A percentile compares a stretch with the other conserved stretches of the same genome.
phyloP scores from a whole-genome alignment of 2,329 filamentous ascomycete genomes.

The Salinomyces thailandicus region DNA sequence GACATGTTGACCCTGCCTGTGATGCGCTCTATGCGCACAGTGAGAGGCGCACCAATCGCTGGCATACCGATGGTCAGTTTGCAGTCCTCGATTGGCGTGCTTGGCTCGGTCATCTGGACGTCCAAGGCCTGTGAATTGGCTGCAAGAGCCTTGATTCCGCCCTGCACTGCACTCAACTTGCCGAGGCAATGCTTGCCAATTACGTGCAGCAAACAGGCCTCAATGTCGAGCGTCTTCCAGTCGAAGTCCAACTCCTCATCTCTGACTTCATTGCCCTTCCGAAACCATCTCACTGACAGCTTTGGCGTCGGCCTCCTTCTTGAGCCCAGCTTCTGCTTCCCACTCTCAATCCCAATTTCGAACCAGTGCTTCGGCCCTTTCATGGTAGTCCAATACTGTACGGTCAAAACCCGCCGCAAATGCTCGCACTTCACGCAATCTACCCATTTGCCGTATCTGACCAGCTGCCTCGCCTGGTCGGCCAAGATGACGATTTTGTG shows the following conservation, averaged over 20 bases:
- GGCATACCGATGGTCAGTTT: constrained; percentile 60
- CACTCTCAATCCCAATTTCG: constrained; percentile 69
- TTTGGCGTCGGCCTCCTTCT: constrained; percentile 21
- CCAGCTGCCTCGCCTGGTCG: constrained; percentile 63
- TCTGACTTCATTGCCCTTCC: constrained; percentile 64
- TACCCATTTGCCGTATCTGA: constrained; percentile 58
- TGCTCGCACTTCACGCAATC: constrained; percentile 67
- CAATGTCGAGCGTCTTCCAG: constrained; percentile 57
- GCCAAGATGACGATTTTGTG: constrained; percentile 79
- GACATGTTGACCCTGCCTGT: constrained; percentile 66
- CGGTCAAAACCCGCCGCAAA: constrained; percentile 67
- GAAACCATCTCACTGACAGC: constrained; percentile 68
- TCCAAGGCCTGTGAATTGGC: neutral
- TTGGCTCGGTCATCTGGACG: neutral
- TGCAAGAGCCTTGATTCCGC: neutral
- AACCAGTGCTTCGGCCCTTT: constrained; percentile 77
- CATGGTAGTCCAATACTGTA: constrained; percentile 81
- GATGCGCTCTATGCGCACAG: constrained; percentile 61
- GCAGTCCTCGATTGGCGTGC: constrained; percentile 42
- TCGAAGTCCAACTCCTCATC: constrained; percentile 58
- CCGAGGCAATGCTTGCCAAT: constrained; percentile 65
- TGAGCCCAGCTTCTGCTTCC: constrained; percentile 27
- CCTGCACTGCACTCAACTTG: constrained; percentile 40
- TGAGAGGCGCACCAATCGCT: constrained; percentile 44
- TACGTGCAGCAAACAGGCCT: constrained; percentile 60